Conservation (phyloP, 768 basidiomycete genomes). For the Tephrocybe sp. region DNA sequence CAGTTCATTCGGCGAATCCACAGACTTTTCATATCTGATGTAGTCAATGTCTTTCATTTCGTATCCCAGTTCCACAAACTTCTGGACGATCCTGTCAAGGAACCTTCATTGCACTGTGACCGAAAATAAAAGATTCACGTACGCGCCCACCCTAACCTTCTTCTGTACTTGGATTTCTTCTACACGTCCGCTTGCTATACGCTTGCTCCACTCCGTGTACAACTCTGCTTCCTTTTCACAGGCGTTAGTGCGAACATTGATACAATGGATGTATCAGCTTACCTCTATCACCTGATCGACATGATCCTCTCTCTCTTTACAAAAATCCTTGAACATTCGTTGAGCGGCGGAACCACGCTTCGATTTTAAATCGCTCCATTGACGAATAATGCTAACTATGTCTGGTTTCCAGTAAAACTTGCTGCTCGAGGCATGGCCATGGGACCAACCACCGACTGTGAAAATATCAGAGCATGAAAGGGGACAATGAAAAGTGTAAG, state of each 20-base stretch:
- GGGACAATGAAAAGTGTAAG: neutral
- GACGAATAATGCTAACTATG: slow-evolving; percentile 22
- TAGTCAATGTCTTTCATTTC: slow-evolving; percentile 9
- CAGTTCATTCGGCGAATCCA: slow-evolving; percentile 13
- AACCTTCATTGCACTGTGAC: neutral
- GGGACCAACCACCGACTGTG: slow-evolving; percentile 29
- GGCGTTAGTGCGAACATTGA: too few relatives aligned
- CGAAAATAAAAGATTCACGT: neutral
- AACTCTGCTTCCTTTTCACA: slow-evolving; percentile 13
- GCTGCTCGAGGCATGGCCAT: slow-evolving; percentile 24
- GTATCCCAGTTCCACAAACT: slow-evolving; percentile 21
- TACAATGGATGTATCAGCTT: neutral
- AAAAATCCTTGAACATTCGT: slow-evolving; percentile 25
- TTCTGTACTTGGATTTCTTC: neutral
- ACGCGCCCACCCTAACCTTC: slow-evolving; percentile 13
- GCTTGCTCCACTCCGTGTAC: slow-evolving; percentile 11
- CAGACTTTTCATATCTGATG: neutral
- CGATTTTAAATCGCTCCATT: slow-evolving; percentile 18
- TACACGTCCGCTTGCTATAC: neutral
- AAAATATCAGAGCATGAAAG: neutral
- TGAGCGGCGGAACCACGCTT: slow-evolving; percentile 21
- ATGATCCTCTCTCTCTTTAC: slow-evolving; percentile 15
- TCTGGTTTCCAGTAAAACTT: slow-evolving; percentile 35
- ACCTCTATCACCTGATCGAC: slow-evolving; percentile 7
- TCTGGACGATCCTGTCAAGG: slow-evolving; percentile 17